phyloP scores from a whole-genome alignment of 306 rosid species.

The Cicer arietinum region DNA sequence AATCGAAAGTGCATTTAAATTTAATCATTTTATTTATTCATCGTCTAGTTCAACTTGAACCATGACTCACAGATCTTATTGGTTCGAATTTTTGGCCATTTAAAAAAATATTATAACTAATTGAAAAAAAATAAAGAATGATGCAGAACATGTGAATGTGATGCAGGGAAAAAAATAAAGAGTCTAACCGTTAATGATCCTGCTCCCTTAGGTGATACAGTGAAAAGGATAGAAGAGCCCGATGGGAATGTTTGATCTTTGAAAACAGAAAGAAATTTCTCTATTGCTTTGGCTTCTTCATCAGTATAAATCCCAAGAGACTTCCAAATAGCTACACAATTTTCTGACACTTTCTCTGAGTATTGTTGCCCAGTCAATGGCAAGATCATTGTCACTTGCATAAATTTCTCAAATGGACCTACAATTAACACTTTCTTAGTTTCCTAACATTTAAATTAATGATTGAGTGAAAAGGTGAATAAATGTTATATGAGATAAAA shows the following conservation, averaged over 20 bases:
- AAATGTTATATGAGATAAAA: no score
- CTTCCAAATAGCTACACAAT: constrained; percentile 74
- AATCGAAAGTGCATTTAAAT: no score
- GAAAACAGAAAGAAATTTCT: constrained; percentile 63
- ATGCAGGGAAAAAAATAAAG: no score
- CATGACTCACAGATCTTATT: no score
- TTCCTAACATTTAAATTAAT: not conserved
- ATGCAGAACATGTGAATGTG: not conserved
- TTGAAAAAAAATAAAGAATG: not conserved
- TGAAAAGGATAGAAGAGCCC: constrained; percentile 76
- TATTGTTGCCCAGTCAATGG: constrained; percentile 79
- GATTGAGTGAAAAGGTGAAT: no score
- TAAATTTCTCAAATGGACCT: constrained; percentile 57
- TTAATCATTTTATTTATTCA: no score
- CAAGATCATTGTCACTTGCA: constrained; percentile 64
- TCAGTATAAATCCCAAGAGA: constrained; percentile 71
- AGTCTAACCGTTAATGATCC: constrained; percentile 62
- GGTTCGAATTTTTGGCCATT: no score
- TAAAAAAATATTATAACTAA: not conserved
- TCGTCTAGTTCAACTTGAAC: no score
- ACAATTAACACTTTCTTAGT: not conserved
- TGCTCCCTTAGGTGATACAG: constrained; percentile 60
- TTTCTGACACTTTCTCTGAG: constrained; percentile 76
- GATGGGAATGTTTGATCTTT: constrained; percentile 71
- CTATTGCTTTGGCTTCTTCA: constrained; percentile 72